Evolutionary conservation across 108 stramenopile species (phyloP).

Genomic region (Schizochytrium sp.): DNA sequence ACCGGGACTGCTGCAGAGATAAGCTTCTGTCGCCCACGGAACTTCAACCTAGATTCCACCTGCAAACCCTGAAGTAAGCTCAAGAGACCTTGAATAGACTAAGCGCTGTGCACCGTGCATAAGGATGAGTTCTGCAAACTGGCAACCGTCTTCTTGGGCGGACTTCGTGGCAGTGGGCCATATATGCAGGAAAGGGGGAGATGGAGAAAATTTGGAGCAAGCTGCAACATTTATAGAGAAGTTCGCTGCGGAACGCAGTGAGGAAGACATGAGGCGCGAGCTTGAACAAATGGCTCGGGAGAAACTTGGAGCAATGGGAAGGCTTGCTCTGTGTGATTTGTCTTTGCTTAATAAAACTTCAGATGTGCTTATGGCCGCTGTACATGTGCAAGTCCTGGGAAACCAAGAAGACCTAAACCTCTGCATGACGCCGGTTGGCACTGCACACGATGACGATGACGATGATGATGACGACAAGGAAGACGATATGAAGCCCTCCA

Average conservation of each 20-base stretch:
- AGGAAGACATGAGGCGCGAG: neutral
- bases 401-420: neutral
- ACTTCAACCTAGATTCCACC: too few relatives aligned
- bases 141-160: neutral
- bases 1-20: too few relatives aligned
- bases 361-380: slow-evolving; percentile 32
- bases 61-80: too few relatives aligned
- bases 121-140: neutral
- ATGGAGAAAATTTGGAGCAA: neutral
- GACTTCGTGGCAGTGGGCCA: neutral
- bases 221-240: neutral
- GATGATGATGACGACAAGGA: slow-evolving; percentile 2
- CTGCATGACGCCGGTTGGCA: neutral
- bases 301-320: neutral
- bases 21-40: too few relatives aligned
- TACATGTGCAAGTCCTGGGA: neutral
- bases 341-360: neutral
- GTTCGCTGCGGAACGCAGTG: neutral
- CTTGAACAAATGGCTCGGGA: neutral
- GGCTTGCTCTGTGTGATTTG: neutral
- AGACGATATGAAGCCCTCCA: neutral
- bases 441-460: slow-evolving; percentile 44
- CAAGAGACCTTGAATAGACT: too few relatives aligned
- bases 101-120: neutral
- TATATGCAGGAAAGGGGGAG: neutral